Conservation (phyloP, 2,329 filamentous ascomycete species). For the Myriosclerotinia duriaeana region DNA sequence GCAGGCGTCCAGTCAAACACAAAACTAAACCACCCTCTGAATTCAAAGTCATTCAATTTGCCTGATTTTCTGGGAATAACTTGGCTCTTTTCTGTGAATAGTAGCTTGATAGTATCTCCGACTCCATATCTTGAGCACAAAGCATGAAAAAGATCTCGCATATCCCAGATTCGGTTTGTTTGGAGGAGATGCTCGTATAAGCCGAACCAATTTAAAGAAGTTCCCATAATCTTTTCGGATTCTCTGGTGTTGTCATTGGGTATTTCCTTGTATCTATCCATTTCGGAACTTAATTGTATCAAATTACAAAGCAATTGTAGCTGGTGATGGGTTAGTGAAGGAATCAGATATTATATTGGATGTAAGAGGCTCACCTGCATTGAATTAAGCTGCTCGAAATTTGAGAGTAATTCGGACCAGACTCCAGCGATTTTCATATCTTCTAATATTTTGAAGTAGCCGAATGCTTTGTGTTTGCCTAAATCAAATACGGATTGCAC, state of each 20-base stretch:
- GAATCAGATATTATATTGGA: accelerated
- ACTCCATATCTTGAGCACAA: slow-evolving; percentile 1
- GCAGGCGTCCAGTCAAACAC: neutral
- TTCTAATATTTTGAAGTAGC: neutral
- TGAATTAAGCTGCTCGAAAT: neutral
- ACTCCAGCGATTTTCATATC: neutral
- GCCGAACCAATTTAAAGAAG: neutral
- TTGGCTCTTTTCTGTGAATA: neutral
- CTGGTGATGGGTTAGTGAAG: neutral
- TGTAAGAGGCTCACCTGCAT: neutral
- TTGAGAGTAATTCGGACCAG: neutral
- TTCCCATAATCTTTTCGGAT: neutral
- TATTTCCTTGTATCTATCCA: neutral
- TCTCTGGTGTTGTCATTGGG: accelerated
- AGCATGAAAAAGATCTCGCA: neutral
- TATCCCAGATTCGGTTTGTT: neutral
- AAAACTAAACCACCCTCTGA: neutral
- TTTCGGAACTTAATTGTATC: neutral
- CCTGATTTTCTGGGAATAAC: neutral
- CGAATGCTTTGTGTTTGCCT: neutral
- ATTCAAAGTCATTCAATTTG: neutral
- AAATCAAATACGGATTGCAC: neutral
- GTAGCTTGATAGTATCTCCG: neutral
- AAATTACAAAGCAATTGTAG: neutral
- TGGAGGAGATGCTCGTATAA: neutral